Evolutionary conservation across 2,329 filamentous ascomycete species (phyloP), one percentile per base, ranked within the genome.

Genomic region (Sporothrix inflata): DNA sequence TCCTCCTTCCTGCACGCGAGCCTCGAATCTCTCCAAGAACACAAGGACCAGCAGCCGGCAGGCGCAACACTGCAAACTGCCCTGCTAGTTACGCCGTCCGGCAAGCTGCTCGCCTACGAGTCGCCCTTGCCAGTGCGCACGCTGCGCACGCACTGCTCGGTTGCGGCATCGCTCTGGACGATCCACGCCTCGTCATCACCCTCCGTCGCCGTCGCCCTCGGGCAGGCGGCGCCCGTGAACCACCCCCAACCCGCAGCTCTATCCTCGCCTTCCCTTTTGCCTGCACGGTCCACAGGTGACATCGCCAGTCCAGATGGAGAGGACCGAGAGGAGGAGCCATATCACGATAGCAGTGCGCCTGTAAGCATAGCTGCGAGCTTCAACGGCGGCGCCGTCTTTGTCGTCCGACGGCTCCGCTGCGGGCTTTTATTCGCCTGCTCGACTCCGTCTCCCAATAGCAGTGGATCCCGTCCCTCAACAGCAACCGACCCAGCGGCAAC

Each of bases 31-130:
- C 73, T 75, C 30, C 74, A 72, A 38, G 69, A 74, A 11, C 67
- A 70, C 11, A 57, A 65, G 19, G 70, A 69, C 51, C 63, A 53
- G 21, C 47, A 47, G 45, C 55, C 24, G 4, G 79, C 87, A 4
- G 82, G 86, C 73, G 30, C 65, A 9, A 66, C 66, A 6, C 83
- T 91, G 42, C 87, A 88, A 73, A 89, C 88, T 3, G 85, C 88
- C 71, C 85, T 90, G 73, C 83, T 91, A 60, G 86, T 87, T 63
- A 89, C 88, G 2, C 83, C 85, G 1, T 85, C 87, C 51, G 89
- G 89, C 76, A 89, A 89, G 79, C 86, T 91, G 47, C 87, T 91
- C 75, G 87, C 89, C 72, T 88, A 89, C 79, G 86, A 88, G 51
- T 88, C 87, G 68, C 80, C 84, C 2, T 83, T 87, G 60, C 82